Base-by-base conservation (phyloP, 441 rosid species). In the Capsella rubella region DNA sequence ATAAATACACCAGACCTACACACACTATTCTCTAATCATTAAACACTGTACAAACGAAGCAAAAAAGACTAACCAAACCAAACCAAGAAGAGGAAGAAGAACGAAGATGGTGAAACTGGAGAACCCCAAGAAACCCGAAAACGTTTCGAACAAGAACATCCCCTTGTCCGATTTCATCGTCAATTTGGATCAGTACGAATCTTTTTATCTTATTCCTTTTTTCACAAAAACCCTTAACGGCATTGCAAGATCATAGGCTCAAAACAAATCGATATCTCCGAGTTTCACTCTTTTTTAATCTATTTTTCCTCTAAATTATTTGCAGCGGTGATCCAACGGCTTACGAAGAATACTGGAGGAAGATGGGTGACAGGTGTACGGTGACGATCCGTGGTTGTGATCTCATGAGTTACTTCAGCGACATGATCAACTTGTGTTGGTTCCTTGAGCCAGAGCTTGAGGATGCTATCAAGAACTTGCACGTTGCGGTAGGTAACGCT, bases 401-500 rank as follows among this genome's bases (percentile, higher is more conserved):
- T 46, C 59, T 82, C 76, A 90, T 94, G 97, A 94, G 99, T 72
- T 94, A 92, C 80, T 88, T 90, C 84, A 84, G 94, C 77, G 87
- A 89, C 58, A 12, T 18, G 1, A 67, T 57, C 2, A 83, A 65
- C 68, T 1, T 87, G 6, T 94, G 99, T 82, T 92, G 99, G 97
- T 94, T 87, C 47, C 43, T 94, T 69, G 87, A 80, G 63, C 89
- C 92, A 27, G 82, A 81, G 47, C 87, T 94, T 15, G 85, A 73
- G 0, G 84, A 78, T 15, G 87, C 95, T 11, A 86, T 94, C 83
- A 79, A 83, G 71, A 67, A 85, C 46, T 29, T 94, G 43, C 99
- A 94, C 77, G 52, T 71, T 2, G 80, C 58, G 29, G 86, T 89
- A n/a, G 89, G 94, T 10, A 94, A 94, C 59, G 97, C 97, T 2